These are phyloP conservation scores for Arthrobotrys conoides DNA, from an alignment of 2,329 filamentous ascomycete genomes.

Conservation along the genomic window DNA sequence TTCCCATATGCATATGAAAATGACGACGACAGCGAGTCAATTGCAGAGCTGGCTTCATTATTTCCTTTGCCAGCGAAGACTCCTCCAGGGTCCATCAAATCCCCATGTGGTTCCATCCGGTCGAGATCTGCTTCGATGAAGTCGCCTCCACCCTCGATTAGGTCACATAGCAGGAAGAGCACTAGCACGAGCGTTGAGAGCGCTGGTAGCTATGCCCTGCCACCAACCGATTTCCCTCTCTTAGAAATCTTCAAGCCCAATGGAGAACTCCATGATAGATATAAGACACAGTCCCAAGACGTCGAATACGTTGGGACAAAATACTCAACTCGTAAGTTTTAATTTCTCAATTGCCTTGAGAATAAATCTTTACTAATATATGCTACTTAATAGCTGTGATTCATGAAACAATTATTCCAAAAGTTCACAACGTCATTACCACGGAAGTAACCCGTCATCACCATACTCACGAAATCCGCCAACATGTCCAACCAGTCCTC, in stretches of 20 bases:
- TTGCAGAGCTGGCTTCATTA: conserved; percentile 51
- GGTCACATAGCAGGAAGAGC: conserved; percentile 41
- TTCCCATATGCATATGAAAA: conserved; percentile 41
- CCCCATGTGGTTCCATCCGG: conserved; percentile 35
- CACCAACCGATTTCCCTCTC: conserved; percentile 45
- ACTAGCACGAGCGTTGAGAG: conserved; percentile 46
- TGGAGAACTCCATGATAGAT: conserved; percentile 56
- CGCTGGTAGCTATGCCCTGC: conserved; percentile 20
- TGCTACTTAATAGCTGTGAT: conserved; percentile 38
- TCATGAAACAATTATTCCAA: conserved; percentile 43
- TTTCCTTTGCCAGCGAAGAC: conserved; percentile 52
- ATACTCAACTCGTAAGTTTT: conserved; percentile 35
- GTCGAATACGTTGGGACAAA: conserved; percentile 20
- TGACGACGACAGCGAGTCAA: conserved; percentile 47
- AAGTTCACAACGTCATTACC: conserved; percentile 47
- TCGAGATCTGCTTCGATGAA: conserved; percentile 33
- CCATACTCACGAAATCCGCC: conserved; percentile 53
- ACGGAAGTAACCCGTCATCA: conserved; percentile 55
- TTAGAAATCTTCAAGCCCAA: conserved; percentile 48
- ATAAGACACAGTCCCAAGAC: conserved; percentile 34
- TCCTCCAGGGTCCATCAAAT: conserved; percentile 50
- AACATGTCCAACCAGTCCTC: conserved; percentile 49
- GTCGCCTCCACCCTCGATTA: conserved; percentile 43
- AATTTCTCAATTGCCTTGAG: not conserved
- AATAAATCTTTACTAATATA: conserved; percentile 2